Evolutionary conservation across 805 yeast species (phyloP).

Genomic region (Wickerhamomyces ciferrii): DNA sequence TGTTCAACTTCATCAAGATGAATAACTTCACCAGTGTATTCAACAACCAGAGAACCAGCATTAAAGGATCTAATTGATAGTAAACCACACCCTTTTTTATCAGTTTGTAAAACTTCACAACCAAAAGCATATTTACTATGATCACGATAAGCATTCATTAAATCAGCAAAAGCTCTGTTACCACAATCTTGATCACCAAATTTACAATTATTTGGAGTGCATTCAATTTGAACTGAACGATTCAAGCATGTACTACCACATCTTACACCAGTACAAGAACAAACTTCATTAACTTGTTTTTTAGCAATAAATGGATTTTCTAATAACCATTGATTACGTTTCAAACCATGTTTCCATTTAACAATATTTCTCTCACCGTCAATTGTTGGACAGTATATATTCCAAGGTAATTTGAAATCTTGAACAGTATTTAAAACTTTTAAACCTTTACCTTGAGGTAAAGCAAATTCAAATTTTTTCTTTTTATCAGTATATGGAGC

Average conservation of each 20-base stretch:
- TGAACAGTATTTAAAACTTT: constrained; percentile 5
- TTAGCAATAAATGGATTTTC: background rate
- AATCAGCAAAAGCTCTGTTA: constrained; percentile 28
- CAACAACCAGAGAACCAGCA: constrained; percentile 36
- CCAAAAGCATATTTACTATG: constrained; percentile 20
- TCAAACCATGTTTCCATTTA: constrained; percentile 23
- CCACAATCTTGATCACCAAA: constrained; percentile 28
- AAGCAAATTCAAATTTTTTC: constrained; percentile 9
- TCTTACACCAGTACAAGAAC: constrained; percentile 14
- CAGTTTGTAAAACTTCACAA: constrained; percentile 29
- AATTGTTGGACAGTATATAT: constrained; percentile 27
- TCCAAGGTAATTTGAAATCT: constrained; percentile 27
- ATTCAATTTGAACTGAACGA: constrained; percentile 26
- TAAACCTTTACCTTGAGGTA: constrained; percentile 19
- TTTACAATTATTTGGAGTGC: constrained; percentile 26
- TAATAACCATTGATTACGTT: constrained; percentile 13
- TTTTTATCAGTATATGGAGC: constrained; percentile 5
- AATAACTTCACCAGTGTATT: constrained; percentile 46
- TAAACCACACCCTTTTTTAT: constrained; percentile 37
- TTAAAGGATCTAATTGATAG: constrained; percentile 30
- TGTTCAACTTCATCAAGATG: constrained; percentile 31
- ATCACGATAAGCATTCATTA: constrained; percentile 10
- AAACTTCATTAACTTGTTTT: constrained; percentile 2
- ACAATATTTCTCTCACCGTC: constrained; percentile 16
- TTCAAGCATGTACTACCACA: constrained; percentile 33